Percentiles rank a stretch among this genome's conserved stretches.
Evolutionary conservation across 176 grass and related monocot species (phyloP).

Genomic region (Pontederia crassipes): DNA sequence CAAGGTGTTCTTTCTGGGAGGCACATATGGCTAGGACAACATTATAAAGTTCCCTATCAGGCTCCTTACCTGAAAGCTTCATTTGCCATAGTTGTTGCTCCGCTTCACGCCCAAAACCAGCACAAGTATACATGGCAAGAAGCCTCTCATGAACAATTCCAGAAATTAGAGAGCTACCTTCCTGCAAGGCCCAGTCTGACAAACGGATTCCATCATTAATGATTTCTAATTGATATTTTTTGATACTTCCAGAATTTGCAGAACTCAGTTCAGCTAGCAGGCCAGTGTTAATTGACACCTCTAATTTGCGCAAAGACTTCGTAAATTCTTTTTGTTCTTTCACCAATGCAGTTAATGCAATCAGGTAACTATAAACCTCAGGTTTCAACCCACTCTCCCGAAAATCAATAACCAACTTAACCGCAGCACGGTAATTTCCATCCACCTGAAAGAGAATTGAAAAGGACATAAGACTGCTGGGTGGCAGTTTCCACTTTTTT

Average conservation of each 20-base stretch:
- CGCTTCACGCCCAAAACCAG: constrained; percentile 76
- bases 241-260: constrained; percentile 35
- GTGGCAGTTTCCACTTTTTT: not conserved
- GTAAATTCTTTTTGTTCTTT: constrained; percentile 97
- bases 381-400: constrained; percentile 59
- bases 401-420: constrained; percentile 73
- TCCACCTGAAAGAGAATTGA: constrained; percentile 49
- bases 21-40: constrained; percentile 86
- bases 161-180: constrained; percentile 45
- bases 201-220: constrained; percentile 62
- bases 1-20: constrained; percentile 70
- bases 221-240: constrained; percentile 50
- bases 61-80: constrained; percentile 78
- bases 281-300: constrained; percentile 52
- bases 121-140: constrained; percentile 65
- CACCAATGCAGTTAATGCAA: constrained; percentile 81
- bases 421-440: constrained; percentile 57
- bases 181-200: constrained; percentile 69
- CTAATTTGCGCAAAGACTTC: constrained; percentile 63
- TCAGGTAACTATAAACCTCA: constrained; percentile 89
- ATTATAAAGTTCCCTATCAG: constrained; percentile 82
- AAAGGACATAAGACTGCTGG: constrained; percentile 2
- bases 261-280: constrained; percentile 37
- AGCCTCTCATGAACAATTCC: constrained; percentile 73
- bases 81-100: constrained; percentile 81